Evolutionary conservation across 1,284 basidiomycete genomes (phyloP).

Genomic region (Xanthoconium separans): DNA sequence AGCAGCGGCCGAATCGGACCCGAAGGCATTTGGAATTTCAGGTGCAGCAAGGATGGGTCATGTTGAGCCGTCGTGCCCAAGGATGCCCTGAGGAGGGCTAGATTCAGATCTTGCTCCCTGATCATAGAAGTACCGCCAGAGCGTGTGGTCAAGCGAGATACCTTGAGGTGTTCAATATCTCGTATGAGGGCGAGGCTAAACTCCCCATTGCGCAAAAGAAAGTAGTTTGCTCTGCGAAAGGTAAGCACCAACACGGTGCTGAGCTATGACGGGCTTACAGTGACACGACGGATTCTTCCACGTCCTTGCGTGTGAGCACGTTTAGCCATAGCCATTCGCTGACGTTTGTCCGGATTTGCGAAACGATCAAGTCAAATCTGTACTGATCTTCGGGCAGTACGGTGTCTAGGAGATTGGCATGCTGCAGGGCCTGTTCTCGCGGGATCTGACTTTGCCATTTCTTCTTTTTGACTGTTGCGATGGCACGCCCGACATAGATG

Average conservation of each 20-base stretch:
- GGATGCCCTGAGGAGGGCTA: conserved; percentile 78
- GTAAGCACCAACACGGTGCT: conserved; percentile 21
- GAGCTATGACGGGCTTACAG: conserved; percentile 46
- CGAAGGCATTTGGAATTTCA: conserved; percentile 73
- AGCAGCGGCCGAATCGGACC: conserved; percentile 79
- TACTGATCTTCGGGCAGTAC: conserved; percentile 74
- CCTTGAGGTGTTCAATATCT: conserved; percentile 78
- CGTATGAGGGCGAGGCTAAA: conserved; percentile 78
- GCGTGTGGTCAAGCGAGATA: conserved; percentile 69
- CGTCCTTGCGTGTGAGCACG: conserved; percentile 79
- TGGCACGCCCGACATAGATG: conserved; percentile 82
- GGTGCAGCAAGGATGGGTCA: conserved; percentile 66
- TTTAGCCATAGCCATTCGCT: conserved; percentile 93
- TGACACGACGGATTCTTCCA: conserved; percentile 73
- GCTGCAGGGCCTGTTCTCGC: conserved; percentile 56
- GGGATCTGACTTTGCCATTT: conserved; percentile 78
- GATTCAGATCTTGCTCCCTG: conserved; percentile 82
- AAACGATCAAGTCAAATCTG: conserved; percentile 70
- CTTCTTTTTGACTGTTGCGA: conserved; percentile 80
- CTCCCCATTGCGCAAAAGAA: conserved; percentile 85
- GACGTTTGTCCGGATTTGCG: conserved; percentile 68
- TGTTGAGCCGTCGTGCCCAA: conserved; percentile 83
- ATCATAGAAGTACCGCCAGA: conserved; percentile 71
- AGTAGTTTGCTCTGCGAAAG: conserved; percentile 68
- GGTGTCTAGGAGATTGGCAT: conserved; percentile 62